These are phyloP conservation scores for Calvatia gigantea DNA, from an alignment of 768 basidiomycete genomes.

Conservation along the genomic window DNA sequence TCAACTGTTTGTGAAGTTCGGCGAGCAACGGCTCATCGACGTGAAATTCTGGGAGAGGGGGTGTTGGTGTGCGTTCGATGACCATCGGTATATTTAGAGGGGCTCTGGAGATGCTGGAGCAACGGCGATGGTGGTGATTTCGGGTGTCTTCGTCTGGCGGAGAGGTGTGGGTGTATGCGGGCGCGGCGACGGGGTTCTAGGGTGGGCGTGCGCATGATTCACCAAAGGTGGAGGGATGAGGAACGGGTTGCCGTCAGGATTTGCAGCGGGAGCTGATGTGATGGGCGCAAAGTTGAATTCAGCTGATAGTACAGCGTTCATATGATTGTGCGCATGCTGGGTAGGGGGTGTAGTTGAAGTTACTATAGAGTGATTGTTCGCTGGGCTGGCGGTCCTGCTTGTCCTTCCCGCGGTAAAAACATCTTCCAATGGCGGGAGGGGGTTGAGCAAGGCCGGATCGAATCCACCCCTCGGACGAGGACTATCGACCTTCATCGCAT, in stretches of 20 bases:
- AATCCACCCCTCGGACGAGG: slow-evolving; percentile 40
- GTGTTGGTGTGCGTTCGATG: slow-evolving; percentile 61
- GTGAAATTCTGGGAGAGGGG: slow-evolving; percentile 77
- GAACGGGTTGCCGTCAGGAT: slow-evolving; percentile 2
- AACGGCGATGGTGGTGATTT: slow-evolving; percentile 14
- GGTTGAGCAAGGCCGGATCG: slow-evolving; percentile 51
- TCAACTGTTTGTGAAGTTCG: slow-evolving; percentile 47
- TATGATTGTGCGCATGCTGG: background rate
- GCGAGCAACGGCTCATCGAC: slow-evolving; percentile 49
- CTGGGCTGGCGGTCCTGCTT: slow-evolving; percentile 10
- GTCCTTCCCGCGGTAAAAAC: background rate
- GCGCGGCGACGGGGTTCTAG: slow-evolving; percentile 10
- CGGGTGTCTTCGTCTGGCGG: slow-evolving; percentile 9
- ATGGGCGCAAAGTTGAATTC: background rate
- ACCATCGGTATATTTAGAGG: slow-evolving; percentile 41
- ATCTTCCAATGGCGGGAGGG: slow-evolving; percentile 27
- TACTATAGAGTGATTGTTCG: background rate
- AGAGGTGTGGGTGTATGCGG: slow-evolving; percentile 17
- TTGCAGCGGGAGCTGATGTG: background rate
- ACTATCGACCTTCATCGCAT: slow-evolving; percentile 35
- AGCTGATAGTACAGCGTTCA: background rate
- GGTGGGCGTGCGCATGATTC: background rate
- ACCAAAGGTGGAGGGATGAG: background rate
- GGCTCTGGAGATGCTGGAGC: slow-evolving; percentile 16
- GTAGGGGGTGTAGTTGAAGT: background rate